phyloP scores from a whole-genome alignment of 139 green algal genomes.

The Raphidocelis subcapitata region DNA sequence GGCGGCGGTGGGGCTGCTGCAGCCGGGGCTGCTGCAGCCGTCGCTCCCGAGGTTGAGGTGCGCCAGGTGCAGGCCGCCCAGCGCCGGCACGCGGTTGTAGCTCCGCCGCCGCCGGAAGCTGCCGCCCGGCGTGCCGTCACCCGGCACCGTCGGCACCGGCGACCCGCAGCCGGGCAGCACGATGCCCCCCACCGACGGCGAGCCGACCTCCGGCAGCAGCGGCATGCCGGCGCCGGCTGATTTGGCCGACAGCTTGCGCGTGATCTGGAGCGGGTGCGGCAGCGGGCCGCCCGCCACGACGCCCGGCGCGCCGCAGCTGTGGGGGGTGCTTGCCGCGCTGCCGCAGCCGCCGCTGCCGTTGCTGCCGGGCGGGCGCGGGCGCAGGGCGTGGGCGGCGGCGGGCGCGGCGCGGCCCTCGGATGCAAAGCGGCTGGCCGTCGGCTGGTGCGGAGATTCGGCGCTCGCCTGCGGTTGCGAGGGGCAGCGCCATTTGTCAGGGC shows the following conservation, averaged over 20 bases:
- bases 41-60: background rate
- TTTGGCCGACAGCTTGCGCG: background rate
- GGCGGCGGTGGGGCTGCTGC: background rate
- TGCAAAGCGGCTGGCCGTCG: constrained; percentile 6
- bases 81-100: background rate
- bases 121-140: background rate
- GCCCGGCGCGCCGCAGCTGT: constrained; percentile 11
- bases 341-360: constrained; percentile 14
- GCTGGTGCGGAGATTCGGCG: constrained; percentile 14
- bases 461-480: background rate
- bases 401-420: no score
- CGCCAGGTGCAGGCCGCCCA: background rate
- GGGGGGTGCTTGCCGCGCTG: constrained; percentile 25
- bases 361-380: background rate
- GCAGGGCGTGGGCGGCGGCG: background rate
- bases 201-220: background rate
- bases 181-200: background rate
- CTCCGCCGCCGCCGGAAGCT: background rate
- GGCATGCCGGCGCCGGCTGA: background rate
- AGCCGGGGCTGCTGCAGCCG: background rate
- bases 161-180: background rate
- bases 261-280: constrained; percentile 8
- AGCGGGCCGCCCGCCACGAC: background rate
- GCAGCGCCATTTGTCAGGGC: background rate
- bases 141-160: background rate